These are phyloP conservation scores for Amylostereum chailletii DNA, from an alignment of 1,284 basidiomycete genomes.

Conservation along the genomic window DNA sequence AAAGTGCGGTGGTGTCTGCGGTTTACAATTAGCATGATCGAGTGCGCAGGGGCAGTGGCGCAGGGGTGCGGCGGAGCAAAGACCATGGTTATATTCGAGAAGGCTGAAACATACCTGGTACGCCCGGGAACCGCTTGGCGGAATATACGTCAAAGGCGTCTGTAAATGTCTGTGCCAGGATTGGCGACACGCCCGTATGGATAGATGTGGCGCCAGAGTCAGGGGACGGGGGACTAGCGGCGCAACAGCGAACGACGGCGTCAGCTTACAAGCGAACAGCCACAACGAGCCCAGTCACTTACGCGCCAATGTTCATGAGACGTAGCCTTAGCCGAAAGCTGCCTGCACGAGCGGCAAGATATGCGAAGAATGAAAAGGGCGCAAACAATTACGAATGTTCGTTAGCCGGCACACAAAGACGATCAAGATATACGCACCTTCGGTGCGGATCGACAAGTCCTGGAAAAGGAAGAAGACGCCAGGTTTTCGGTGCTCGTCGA, in stretches of 20 bases:
- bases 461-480: slow-evolving; percentile 88
- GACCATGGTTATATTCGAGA: slow-evolving; percentile 3
- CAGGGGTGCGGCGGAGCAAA: background rate
- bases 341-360: slow-evolving; percentile 27
- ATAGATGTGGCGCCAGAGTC: slow-evolving; percentile 57
- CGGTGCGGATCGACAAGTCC: slow-evolving; percentile 81
- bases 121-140: slow-evolving; percentile 88
- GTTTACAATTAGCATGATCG: background rate
- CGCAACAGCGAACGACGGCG: background rate
- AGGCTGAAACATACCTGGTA: slow-evolving; percentile 57
- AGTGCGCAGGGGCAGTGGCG: background rate
- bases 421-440: slow-evolving; percentile 36
- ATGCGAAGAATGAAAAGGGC: background rate
- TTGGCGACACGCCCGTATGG: slow-evolving; percentile 56
- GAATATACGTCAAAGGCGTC: slow-evolving; percentile 88
- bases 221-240: slow-evolving; percentile 57
- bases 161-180: slow-evolving; percentile 79
- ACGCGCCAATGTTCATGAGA: slow-evolving; percentile 82
- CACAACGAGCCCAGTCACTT: slow-evolving; percentile 23
- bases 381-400: slow-evolving; percentile 4
- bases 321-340: slow-evolving; percentile 72
- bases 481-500: slow-evolving; percentile 73
- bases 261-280: background rate
- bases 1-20: slow-evolving; percentile 79
- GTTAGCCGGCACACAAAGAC: background rate